Base-by-base conservation (phyloP, 306 rosid genomes). In the Macrotyloma uniflorum region DNA sequence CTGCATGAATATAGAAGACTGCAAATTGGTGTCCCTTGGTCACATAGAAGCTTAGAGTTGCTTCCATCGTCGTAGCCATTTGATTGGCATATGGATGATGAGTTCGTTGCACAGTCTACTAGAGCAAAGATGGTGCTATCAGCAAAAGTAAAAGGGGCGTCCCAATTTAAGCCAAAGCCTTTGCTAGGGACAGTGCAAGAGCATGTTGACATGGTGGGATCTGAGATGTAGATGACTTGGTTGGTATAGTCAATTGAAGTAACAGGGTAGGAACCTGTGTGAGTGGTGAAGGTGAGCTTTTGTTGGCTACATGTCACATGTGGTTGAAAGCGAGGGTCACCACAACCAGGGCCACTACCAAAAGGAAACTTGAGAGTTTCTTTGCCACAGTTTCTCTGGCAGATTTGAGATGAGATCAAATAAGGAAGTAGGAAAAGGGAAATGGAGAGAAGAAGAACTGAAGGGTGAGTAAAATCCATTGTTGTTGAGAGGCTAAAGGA, bases 191-290 rank as follows among this genome's bases (percentile, higher is more conserved):
- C 75, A 45, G 87, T 88, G 77, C 93, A 90, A 33, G 85, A 81
- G 28, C 98, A 93, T 9, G 96, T 91, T 18, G 98, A 93, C 90
- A 91, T 91, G 80, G 93, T 85, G 45, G 96, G 93, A 85, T 93
- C 97, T 13, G 92, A 84, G 80, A 91, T 87, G 90, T 88, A 76
- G 6, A 93, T 62, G 72, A 86, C 76, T 80, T 90, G 89, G 55
- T 85, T 88, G 2, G 79, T 8, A 67, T 88, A 91, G 85, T 93
- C 98, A 20, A 91, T 87, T 69, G 83, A 45, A 51, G 87, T 88
- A 26, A 93, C 67, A n/a, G 81, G 84, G 85, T 93, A 93, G 13
- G 92, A 85, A 1, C 97, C 97, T 0, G 91, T 88, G 91, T 91
- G 97, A 33, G 92, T 88, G 9, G 91, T 87, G 87, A 93, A 82